Conservation (phyloP, 129 eudicot species). For the Gnaphalium uliginosum region DNA sequence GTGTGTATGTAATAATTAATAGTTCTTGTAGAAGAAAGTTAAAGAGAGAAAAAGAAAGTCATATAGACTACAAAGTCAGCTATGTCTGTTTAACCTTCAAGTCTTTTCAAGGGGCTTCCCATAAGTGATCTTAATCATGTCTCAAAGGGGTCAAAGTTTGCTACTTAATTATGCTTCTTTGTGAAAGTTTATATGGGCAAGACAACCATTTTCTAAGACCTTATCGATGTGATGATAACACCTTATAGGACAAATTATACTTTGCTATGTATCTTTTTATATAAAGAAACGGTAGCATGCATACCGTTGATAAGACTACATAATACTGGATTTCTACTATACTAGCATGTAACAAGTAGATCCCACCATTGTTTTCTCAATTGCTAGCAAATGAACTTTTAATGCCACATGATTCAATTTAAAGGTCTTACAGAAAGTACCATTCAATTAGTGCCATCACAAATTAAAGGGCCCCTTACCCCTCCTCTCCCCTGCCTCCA, state of each 20-base stretch:
- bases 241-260: constrained; percentile 12
- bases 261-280: not conserved
- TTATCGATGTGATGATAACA: not conserved
- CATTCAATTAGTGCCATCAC: constrained; percentile 39
- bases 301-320: constrained; percentile 3
- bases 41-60: not conserved
- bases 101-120: not conserved
- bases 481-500: constrained; percentile 24
- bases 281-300: not conserved
- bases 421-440: constrained; percentile 37
- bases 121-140: constrained; percentile 16
- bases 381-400: constrained; percentile 34
- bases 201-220: constrained; percentile 24
- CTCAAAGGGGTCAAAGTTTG: not conserved
- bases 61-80: not conserved
- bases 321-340: constrained; percentile 20
- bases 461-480: not conserved
- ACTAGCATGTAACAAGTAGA: constrained; percentile 17
- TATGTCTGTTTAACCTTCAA: constrained; percentile 19
- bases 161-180: constrained; percentile 15
- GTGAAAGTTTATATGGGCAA: constrained; percentile 5
- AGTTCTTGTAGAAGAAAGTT: constrained; percentile 21
- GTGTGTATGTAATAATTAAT: not conserved
- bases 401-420: constrained; percentile 42
- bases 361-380: constrained; percentile 34